Percentiles rank a stretch among this genome's conserved stretches.
Evolutionary conservation across 2,329 filamentous ascomycete species (phyloP).

Genomic region (Fusarium hainanense): DNA sequence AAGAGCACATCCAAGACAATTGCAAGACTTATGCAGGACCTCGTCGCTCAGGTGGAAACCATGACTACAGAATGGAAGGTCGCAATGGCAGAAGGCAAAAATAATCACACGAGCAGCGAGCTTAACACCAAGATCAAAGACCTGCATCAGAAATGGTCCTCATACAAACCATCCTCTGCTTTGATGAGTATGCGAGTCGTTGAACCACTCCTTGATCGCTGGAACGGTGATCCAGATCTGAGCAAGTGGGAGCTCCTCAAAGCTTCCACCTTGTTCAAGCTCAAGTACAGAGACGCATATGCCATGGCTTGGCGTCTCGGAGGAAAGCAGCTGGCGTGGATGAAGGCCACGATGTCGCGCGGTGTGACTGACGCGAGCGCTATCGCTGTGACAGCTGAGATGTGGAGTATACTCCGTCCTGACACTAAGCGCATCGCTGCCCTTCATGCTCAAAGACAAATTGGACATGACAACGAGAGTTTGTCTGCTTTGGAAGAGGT

Average conservation of each 20-base stretch:
- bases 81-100: neutral
- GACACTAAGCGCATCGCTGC: slow-evolving; percentile 49
- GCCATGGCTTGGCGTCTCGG: slow-evolving; percentile 61
- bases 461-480: slow-evolving; percentile 39
- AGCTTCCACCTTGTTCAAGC: slow-evolving; percentile 60
- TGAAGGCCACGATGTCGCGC: slow-evolving; percentile 55
- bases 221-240: slow-evolving; percentile 41
- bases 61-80: slow-evolving; percentile 52
- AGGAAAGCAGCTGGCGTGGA: slow-evolving; percentile 59
- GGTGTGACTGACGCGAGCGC: slow-evolving; percentile 27
- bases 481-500: slow-evolving; percentile 44
- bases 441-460: slow-evolving; percentile 32
- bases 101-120: slow-evolving; percentile 47
- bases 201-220: slow-evolving; percentile 44
- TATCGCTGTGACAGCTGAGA: slow-evolving; percentile 50
- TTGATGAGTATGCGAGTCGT: slow-evolving; percentile 42
- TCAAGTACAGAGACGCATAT: slow-evolving; percentile 44
- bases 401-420: slow-evolving; percentile 53
- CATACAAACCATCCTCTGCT: slow-evolving; percentile 53
- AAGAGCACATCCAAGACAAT: slow-evolving; percentile 44
- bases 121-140: slow-evolving; percentile 48
- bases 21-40: slow-evolving; percentile 47
- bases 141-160: slow-evolving; percentile 56
- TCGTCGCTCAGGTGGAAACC: slow-evolving; percentile 50
- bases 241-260: slow-evolving; percentile 62